Conservation (phyloP, 2,329 filamentous ascomycete species). For the Cordyceps tenuipes region DNA sequence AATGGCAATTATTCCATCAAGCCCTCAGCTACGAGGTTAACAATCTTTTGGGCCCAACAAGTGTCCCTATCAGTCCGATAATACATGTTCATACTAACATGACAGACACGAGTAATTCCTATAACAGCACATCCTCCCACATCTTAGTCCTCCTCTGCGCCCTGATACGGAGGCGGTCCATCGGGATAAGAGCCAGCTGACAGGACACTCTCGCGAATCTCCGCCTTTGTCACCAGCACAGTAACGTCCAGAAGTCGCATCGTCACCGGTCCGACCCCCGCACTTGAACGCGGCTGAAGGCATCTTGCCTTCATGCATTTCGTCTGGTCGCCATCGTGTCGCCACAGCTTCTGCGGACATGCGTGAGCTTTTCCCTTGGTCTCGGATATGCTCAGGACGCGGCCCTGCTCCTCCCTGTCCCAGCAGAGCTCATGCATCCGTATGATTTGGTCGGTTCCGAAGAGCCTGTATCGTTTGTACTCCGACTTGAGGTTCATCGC, state of each 20-base stretch:
- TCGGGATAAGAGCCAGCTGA: background rate
- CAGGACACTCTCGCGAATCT: slow-evolving; percentile 8
- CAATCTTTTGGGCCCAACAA: background rate
- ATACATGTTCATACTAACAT: background rate
- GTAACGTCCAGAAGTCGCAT: slow-evolving; percentile 8
- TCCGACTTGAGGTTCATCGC: slow-evolving; percentile 12
- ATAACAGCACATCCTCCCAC: background rate
- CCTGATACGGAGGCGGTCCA: slow-evolving; percentile 5
- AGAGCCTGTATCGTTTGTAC: background rate
- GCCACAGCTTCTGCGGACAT: slow-evolving; percentile 9
- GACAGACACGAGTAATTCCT: background rate
- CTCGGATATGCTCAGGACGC: slow-evolving; percentile 3
- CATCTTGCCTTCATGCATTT: slow-evolving; percentile 5
- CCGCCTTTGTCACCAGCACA: background rate
- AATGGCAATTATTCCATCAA: background rate
- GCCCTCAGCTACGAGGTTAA: background rate
- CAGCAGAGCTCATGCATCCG: slow-evolving; percentile 9
- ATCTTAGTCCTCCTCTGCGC: background rate
- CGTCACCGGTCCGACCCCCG: background rate
- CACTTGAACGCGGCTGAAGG: background rate
- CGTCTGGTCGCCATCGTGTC: slow-evolving; percentile 4
- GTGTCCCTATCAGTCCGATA: background rate
- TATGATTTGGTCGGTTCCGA: slow-evolving; percentile 1
- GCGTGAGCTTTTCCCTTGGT: background rate
- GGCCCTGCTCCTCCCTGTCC: slow-evolving; percentile 1